These are phyloP conservation scores for Scedosporium minutisporum DNA, from an alignment of 2,329 filamentous ascomycete genomes.

Conservation along the genomic window DNA sequence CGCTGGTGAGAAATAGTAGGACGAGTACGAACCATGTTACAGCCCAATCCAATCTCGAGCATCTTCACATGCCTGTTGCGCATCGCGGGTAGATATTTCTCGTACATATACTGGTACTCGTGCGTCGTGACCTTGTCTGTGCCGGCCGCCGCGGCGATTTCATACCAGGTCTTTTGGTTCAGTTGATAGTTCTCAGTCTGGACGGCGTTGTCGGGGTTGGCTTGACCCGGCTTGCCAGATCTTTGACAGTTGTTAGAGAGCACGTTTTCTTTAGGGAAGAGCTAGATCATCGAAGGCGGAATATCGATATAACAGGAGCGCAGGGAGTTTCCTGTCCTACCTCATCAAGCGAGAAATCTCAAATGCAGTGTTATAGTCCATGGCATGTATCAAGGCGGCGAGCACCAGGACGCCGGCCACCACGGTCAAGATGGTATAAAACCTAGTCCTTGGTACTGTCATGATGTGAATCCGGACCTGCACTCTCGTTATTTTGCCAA, in stretches of 20 bases:
- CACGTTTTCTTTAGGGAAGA: not conserved
- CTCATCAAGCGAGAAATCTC: not conserved
- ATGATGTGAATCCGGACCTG: not conserved
- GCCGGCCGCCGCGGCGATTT: constrained; percentile 23
- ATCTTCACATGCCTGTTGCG: constrained; percentile 25
- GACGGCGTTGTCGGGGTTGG: not conserved
- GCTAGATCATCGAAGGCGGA: not conserved
- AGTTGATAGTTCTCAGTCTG: not conserved
- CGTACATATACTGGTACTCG: constrained; percentile 30
- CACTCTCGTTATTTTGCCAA: no score
- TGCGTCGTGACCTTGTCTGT: constrained; percentile 29
- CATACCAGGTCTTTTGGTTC: not conserved
- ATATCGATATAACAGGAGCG: not conserved
- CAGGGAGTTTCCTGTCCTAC: not conserved
- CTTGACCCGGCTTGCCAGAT: not conserved
- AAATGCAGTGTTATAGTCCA: not conserved
- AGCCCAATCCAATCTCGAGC: constrained; percentile 31
- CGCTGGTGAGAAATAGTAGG: not conserved
- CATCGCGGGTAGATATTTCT: constrained; percentile 24
- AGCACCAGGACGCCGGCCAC: not conserved
- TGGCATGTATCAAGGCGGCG: not conserved
- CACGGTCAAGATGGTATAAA: not conserved
- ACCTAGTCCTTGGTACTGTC: not conserved
- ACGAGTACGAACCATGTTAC: constrained; percentile 20
- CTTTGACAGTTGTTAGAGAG: not conserved